Evolutionary conservation across 73 alveolate genomes (phyloP).

Genomic region (Paramecium caudatum): DNA sequence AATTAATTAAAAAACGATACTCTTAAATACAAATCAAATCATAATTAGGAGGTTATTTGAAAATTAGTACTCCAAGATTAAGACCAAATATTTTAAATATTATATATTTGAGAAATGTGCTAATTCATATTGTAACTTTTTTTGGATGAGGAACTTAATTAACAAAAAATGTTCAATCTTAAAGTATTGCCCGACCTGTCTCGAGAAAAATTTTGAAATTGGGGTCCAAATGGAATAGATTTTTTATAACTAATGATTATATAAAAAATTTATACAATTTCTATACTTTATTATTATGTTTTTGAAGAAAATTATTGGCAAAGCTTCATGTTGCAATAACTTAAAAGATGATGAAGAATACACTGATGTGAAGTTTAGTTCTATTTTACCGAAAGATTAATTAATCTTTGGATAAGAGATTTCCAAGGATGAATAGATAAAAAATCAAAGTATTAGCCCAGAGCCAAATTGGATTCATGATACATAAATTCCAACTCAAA

Average conservation of each 20-base stretch:
- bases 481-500: too few species aligned
- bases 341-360: too few species aligned
- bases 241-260: slow-evolving; percentile 2
- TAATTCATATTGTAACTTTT: slow-evolving; percentile 11
- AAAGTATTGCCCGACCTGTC: not conserved
- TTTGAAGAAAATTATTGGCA: too few species aligned
- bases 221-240: not conserved
- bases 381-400: too few species aligned
- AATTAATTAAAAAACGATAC: not conserved
- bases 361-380: too few species aligned
- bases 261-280: too few species aligned
- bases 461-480: too few species aligned
- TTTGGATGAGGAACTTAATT: not conserved
- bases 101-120: not conserved
- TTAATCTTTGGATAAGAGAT: too few species aligned
- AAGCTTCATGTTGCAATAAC: too few species aligned
- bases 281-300: too few species aligned
- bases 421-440: too few species aligned
- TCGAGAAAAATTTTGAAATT: not conserved
- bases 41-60: not conserved
- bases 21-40: not conserved
- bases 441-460: too few species aligned
- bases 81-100: not conserved
- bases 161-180: not conserved
- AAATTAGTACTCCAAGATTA: not conserved